These are phyloP conservation scores for Trifolium fragiferum DNA, from an alignment of 306 rosid genomes.

Conservation along the genomic window DNA sequence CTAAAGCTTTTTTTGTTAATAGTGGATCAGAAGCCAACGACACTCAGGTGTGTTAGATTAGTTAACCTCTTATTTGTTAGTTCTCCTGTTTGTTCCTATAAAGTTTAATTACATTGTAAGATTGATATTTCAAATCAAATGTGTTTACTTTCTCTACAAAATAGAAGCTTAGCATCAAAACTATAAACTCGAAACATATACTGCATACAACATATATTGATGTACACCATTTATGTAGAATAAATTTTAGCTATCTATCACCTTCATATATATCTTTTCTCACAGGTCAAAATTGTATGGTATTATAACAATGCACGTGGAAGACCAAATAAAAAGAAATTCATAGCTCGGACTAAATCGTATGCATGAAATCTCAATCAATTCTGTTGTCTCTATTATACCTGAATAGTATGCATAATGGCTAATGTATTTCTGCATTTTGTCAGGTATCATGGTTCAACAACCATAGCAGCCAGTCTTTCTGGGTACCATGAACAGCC, in stretches of 20 bases:
- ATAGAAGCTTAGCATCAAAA: conserved; percentile 19
- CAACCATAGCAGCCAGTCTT: conserved; percentile 88
- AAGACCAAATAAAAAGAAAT: conserved; percentile 86
- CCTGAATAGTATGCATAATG: conserved; percentile 36
- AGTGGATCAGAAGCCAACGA: conserved; percentile 99
- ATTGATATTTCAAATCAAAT: conserved; percentile 24
- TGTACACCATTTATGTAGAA: conserved; percentile 9
- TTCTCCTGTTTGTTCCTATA: conserved; percentile 31
- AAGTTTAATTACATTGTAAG: conserved; percentile 21
- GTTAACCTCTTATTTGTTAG: conserved; percentile 34
- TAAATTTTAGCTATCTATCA: conserved; percentile 3
- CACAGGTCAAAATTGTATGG: conserved; percentile 97
- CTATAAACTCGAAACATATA: neutral
- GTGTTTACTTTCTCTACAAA: conserved; percentile 12
- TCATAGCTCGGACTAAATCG: conserved; percentile 91
- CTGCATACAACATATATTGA: conserved; percentile 15
- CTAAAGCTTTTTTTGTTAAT: conserved; percentile 82
- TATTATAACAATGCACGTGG: conserved; percentile 96
- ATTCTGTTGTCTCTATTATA: conserved; percentile 38
- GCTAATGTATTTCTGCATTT: conserved; percentile 36
- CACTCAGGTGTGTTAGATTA: conserved; percentile 70
- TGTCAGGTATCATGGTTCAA: conserved; percentile 93
- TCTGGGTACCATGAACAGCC: conserved; percentile 68
- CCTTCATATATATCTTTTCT: conserved; percentile 37
- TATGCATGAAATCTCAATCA: conserved; percentile 50